These are phyloP conservation scores for Pythium insidiosum DNA, from an alignment of 352 stramenopile species.

Conservation along the genomic window DNA sequence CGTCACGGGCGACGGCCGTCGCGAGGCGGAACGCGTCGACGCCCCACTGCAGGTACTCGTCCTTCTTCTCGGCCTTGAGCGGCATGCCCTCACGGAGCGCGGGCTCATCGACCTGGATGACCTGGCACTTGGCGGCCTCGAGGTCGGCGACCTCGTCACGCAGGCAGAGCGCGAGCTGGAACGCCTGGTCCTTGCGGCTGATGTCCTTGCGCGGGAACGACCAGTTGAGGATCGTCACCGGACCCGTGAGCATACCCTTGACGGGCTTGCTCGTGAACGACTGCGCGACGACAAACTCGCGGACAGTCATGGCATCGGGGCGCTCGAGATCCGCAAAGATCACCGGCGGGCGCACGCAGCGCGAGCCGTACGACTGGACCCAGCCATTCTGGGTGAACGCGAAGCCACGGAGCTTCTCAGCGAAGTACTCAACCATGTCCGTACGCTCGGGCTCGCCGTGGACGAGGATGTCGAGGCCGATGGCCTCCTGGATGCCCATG, in stretches of 20 bases:
- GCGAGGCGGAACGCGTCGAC: slow-evolving; percentile 85
- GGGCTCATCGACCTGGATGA: slow-evolving; percentile 91
- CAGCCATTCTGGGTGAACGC: slow-evolving; percentile 90
- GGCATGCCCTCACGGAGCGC: slow-evolving; percentile 90
- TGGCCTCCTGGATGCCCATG: slow-evolving; percentile 87
- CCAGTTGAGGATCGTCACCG: slow-evolving; percentile 94
- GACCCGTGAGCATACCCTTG: slow-evolving; percentile 92
- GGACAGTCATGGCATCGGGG: slow-evolving; percentile 83
- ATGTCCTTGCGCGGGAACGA: slow-evolving; percentile 91
- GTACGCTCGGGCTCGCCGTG: slow-evolving; percentile 91
- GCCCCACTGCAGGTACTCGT: slow-evolving; percentile 74
- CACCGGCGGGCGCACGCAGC: slow-evolving; percentile 89
- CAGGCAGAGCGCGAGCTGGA: slow-evolving; percentile 86
- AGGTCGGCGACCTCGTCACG: slow-evolving; percentile 89
- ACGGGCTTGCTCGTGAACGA: slow-evolving; percentile 86
- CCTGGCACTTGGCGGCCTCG: slow-evolving; percentile 78
- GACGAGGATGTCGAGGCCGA: slow-evolving; percentile 91
- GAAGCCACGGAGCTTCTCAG: slow-evolving; percentile 89
- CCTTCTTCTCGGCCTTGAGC: slow-evolving; percentile 76
- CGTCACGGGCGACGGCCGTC: slow-evolving; percentile 78
- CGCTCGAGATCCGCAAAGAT: slow-evolving; percentile 87
- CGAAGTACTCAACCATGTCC: slow-evolving; percentile 96
- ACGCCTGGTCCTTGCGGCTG: slow-evolving; percentile 81
- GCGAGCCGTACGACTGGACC: slow-evolving; percentile 91
- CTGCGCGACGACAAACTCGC: slow-evolving; percentile 89